Percentiles rank a stretch among this genome's conserved stretches.
phyloP scores from a whole-genome alignment of 345 rosid species.

The Populus alba region DNA sequence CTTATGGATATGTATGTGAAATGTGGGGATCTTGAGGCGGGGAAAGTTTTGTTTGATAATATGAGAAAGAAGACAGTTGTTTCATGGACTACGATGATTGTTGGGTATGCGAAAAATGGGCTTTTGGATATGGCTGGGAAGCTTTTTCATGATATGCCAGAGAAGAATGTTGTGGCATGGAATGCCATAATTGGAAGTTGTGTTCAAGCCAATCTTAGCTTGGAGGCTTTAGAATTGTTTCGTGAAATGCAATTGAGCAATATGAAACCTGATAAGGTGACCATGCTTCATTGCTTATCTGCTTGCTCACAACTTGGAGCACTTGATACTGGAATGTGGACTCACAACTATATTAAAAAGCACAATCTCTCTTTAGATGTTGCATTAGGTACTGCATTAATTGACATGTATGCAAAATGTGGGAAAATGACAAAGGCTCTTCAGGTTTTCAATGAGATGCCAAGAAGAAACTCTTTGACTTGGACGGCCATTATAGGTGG shows the following conservation, averaged over 20 bases:
- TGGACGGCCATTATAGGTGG: constrained; percentile 78
- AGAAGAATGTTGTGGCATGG: constrained; percentile 77
- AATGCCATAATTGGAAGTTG: constrained; percentile 79
- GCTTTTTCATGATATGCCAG: constrained; percentile 57
- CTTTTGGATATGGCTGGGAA: constrained; percentile 52
- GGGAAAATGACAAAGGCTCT: constrained; percentile 72
- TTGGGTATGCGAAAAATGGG: constrained; percentile 67
- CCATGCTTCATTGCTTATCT: constrained; percentile 77
- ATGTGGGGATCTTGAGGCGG: constrained; percentile 62
- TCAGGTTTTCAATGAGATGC: constrained; percentile 59
- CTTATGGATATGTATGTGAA: constrained; percentile 85
- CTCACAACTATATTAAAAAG: constrained; percentile 64
- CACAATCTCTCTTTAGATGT: constrained; percentile 53
- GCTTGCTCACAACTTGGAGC: constrained; percentile 91
- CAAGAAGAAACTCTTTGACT: constrained; percentile 64
- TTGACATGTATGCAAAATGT: constrained; percentile 87
- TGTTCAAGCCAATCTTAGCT: constrained; percentile 54
- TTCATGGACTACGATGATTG: constrained; percentile 73
- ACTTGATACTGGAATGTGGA: constrained; percentile 81
- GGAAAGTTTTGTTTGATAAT: constrained; percentile 46
- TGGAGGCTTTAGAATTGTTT: constrained; percentile 71
- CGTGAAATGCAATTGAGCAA: constrained; percentile 68
- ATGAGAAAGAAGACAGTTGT: constrained; percentile 56
- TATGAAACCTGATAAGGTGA: constrained; percentile 63
- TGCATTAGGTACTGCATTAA: constrained; percentile 69